Evolutionary conservation across 2,329 filamentous ascomycete genomes (phyloP).

Genomic region (Fusarium anthophilum): DNA sequence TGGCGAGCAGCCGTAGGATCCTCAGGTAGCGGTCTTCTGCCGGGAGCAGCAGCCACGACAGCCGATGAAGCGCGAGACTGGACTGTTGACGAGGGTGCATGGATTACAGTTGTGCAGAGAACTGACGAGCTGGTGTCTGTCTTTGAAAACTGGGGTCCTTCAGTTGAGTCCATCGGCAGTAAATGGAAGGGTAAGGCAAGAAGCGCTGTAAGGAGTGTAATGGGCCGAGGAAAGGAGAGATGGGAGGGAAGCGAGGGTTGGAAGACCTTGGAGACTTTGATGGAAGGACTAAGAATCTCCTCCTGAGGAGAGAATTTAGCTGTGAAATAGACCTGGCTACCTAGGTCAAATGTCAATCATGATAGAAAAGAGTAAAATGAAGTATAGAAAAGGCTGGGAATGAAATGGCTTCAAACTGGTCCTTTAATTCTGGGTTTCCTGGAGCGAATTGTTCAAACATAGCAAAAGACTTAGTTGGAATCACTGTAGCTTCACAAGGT

Average conservation of each 20-base stretch:
- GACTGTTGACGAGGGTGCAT: conserved; percentile 68
- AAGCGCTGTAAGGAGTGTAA: conserved; percentile 82
- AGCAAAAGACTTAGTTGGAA: not conserved
- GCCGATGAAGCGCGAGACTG: conserved; percentile 45
- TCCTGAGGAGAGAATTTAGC: conserved; percentile 8
- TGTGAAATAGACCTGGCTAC: not conserved
- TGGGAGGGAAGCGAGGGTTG: conserved; percentile 84
- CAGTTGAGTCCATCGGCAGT: conserved; percentile 73
- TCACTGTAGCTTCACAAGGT: not conserved
- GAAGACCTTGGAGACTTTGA: conserved; percentile 65
- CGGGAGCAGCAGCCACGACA: conserved; percentile 51
- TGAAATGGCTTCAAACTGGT: not conserved
- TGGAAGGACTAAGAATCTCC: conserved; percentile 62
- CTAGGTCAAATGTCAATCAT: conserved; percentile 3
- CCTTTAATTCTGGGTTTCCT: not conserved
- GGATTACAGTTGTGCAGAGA: conserved; percentile 77
- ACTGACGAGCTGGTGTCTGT: conserved; percentile 85
- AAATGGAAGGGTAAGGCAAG: conserved; percentile 91
- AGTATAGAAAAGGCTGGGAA: not conserved
- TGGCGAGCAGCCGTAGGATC: conserved; percentile 78
- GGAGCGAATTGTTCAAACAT: not conserved
- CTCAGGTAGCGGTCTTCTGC: conserved; percentile 58
- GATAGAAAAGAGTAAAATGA: conserved; percentile 6
- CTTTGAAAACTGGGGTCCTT: conserved; percentile 80
- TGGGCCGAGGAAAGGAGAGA: conserved; percentile 80